Conservation (phyloP, 371 early-diverging fungal genomes). For the Apophysomyces trapeziformis region DNA sequence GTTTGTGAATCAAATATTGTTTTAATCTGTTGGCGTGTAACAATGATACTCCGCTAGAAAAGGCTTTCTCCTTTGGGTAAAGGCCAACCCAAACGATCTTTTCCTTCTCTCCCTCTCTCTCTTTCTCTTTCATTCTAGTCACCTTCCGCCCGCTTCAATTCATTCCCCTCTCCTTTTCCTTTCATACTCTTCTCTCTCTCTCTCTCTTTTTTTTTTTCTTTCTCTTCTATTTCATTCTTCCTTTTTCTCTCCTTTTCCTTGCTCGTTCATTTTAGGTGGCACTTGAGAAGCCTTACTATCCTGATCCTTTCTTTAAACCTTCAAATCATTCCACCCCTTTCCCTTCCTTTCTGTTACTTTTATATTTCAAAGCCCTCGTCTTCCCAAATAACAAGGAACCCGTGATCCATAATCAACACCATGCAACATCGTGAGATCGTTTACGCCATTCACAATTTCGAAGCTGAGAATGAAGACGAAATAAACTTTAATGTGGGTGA, state of each 20-base stretch:
- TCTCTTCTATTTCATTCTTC: not conserved
- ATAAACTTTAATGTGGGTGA: constrained; percentile 73
- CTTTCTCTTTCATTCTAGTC: not conserved
- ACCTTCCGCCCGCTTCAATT: not conserved
- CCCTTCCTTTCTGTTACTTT: constrained; percentile 14
- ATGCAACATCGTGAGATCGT: constrained; percentile 28
- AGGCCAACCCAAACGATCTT: no score
- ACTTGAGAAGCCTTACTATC: not conserved
- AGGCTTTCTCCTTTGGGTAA: constrained; percentile 1
- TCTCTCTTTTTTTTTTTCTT: not conserved
- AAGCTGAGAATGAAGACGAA: constrained; percentile 80
- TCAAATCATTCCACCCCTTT: not conserved
- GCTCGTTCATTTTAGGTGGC: no score
- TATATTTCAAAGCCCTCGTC: not conserved
- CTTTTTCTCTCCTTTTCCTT: constrained; percentile 4
- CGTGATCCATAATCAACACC: not conserved
- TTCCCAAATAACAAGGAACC: no score
- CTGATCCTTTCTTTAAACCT: not conserved
- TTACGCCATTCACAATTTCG: constrained; percentile 68
- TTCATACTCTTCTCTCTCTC: constrained; percentile 2
- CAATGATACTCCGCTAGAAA: not conserved
- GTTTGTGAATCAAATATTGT: constrained; percentile 1
- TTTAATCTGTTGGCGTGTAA: not conserved
- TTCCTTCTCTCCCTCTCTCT: not conserved
- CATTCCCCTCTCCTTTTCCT: not conserved